Conservation (phyloP, 176 grass and related monocot genomes). For the Hordeum vulgare region MorexV3_pseudomolecules_assembly NC_058524.1:8333608-8334107, state of each 20-base stretch:
- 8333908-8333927: too few species aligned
- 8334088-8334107: too few species aligned
- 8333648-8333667: neutral
- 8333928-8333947: too few species aligned
- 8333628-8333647: neutral
- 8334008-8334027: too few species aligned
- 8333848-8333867: fast-evolving
- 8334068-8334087: too few species aligned
- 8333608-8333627: too few species aligned
- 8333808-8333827: neutral
- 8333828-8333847: neutral
- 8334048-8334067: too few species aligned
- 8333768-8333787: neutral
- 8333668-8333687: neutral
- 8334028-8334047: too few species aligned
- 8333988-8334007: too few species aligned
- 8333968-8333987: too few species aligned
- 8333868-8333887: neutral
- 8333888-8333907: neutral
- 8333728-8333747: neutral
- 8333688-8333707: neutral
- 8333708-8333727: neutral
- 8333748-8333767: neutral
- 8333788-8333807: neutral
- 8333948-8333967: too few species aligned